Percentiles rank a stretch among this genome's conserved stretches.
Evolutionary conservation across 352 stramenopile species (phyloP).

Genomic region (Globisporangium middletonii): DNA sequence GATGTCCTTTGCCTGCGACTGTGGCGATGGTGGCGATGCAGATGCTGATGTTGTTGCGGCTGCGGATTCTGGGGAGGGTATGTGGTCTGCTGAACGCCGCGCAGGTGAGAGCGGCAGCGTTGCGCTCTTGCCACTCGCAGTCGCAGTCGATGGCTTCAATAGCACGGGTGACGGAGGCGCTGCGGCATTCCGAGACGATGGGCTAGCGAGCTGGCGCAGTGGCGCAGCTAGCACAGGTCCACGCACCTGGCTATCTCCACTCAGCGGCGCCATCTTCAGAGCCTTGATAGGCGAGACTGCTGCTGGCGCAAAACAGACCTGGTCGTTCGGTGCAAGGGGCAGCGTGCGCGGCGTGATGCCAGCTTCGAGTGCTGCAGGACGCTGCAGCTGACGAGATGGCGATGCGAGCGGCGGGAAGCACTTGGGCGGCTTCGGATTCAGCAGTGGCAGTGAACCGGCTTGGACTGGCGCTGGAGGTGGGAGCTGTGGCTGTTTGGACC

Average conservation of each 20-base stretch:
- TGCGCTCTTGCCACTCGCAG: background rate
- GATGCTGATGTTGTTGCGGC: background rate
- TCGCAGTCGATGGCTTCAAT: background rate
- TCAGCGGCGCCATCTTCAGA: background rate
- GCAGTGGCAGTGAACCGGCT: constrained; percentile 2
- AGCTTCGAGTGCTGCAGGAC: background rate
- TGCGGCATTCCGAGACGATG: background rate
- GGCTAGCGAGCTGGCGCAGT: background rate
- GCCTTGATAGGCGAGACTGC: constrained; percentile 5
- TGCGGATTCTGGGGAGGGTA: background rate
- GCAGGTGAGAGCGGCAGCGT: background rate
- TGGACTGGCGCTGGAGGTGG: background rate
- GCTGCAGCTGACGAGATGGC: constrained; percentile 1
- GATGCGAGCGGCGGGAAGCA: constrained; percentile 11
- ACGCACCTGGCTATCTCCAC: constrained; percentile 6
- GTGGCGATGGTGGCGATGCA: background rate
- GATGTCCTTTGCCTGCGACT: constrained; percentile 29
- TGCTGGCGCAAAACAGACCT: constrained; percentile 9
- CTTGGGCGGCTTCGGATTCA: constrained; percentile 8
- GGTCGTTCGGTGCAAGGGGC: constrained; percentile 4
- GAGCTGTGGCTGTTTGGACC: background rate
- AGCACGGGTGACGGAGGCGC: background rate
- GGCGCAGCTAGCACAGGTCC: background rate
- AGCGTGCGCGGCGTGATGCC: constrained; percentile 2
- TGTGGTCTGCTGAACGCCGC: background rate